These are phyloP conservation scores for Chlamydomonas schloesseri DNA, from an alignment of 139 green algal species.

Conservation along the genomic window DNA sequence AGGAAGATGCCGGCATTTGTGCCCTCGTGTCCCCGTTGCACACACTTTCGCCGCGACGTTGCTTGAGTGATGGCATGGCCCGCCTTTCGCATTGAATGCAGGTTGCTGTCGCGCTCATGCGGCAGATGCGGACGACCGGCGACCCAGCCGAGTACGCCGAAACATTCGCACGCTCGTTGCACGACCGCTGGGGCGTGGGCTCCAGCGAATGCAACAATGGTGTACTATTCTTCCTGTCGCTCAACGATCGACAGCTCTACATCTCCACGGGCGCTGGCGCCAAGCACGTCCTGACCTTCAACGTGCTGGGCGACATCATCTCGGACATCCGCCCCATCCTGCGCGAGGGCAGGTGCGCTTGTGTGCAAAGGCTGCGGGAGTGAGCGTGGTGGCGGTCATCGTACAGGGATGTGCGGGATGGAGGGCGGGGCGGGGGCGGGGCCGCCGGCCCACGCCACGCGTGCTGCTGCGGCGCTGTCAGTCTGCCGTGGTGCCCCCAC, in stretches of 20 bases:
- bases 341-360: constrained; percentile 7
- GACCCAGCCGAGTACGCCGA: constrained; percentile 40
- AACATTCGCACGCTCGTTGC: constrained; percentile 65
- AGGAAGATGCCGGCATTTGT: not conserved
- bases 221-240: constrained; percentile 74
- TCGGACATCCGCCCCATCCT: constrained; percentile 35
- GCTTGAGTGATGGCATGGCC: too few relatives aligned
- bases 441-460: too few relatives aligned
- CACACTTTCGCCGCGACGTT: not conserved
- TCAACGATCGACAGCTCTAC: constrained; percentile 72
- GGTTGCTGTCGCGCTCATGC: constrained; percentile 72
- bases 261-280: constrained; percentile 54
- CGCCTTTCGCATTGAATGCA: constrained; percentile 19
- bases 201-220: constrained; percentile 73
- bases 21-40: not conserved
- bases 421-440: too few relatives aligned
- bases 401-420: not conserved
- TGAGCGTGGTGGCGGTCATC: not conserved
- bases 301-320: constrained; percentile 51
- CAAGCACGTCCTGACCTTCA: constrained; percentile 7
- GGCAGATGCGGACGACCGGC: constrained; percentile 43
- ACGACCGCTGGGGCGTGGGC: constrained; percentile 76
- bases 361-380: too few relatives aligned
- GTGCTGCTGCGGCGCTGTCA: too few relatives aligned
- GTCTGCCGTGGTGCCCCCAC: too few relatives aligned